Percentiles rank a stretch among this genome's conserved stretches.
Conservation (phyloP, 1,139 yeast genomes). For the Scheffersomyces lignicola region DNA sequence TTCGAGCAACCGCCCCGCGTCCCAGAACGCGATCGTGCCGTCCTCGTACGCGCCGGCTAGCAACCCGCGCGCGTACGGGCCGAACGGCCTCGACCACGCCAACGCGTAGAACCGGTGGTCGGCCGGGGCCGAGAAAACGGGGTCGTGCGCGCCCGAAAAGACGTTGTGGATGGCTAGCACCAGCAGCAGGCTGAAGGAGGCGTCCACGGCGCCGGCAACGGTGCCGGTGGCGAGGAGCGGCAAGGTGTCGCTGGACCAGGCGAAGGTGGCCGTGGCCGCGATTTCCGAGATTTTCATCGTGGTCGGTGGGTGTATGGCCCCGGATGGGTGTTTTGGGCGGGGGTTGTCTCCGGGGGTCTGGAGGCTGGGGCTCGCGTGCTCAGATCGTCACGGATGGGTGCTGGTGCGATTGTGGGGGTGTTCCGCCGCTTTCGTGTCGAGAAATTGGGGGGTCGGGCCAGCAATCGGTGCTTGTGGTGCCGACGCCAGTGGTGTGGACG, state of each 20-base stretch:
- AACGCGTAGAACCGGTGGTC: slow-evolving; percentile 71
- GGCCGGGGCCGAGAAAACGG: slow-evolving; percentile 53
- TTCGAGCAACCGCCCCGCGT: slow-evolving; percentile 46
- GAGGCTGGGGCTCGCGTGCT: neutral
- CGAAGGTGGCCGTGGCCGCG: slow-evolving; percentile 85
- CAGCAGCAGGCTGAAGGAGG: slow-evolving; percentile 77
- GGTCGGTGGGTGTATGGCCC: slow-evolving; percentile 7
- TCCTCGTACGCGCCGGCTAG: slow-evolving; percentile 90
- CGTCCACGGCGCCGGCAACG: slow-evolving; percentile 92
- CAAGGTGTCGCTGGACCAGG: slow-evolving; percentile 82
- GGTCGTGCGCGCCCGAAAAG: slow-evolving; percentile 48
- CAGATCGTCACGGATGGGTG: neutral
- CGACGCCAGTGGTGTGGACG: too few relatives aligned
- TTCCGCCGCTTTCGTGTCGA: too few relatives aligned
- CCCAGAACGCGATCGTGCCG: slow-evolving; percentile 80
- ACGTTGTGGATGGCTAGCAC: slow-evolving; percentile 78
- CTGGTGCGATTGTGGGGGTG: too few relatives aligned
- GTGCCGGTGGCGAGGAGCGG: slow-evolving; percentile 89
- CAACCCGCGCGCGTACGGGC: slow-evolving; percentile 53
- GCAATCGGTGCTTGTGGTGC: too few relatives aligned
- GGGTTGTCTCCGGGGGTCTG: neutral
- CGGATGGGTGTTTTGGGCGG: slow-evolving; percentile 5
- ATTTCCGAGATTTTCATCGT: slow-evolving; percentile 89
- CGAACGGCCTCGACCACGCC: slow-evolving; percentile 78
- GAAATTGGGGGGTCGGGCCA: too few relatives aligned